phyloP scores from a whole-genome alignment of 78 protist genomes.

The Cyanophora paradoxa region DNA sequence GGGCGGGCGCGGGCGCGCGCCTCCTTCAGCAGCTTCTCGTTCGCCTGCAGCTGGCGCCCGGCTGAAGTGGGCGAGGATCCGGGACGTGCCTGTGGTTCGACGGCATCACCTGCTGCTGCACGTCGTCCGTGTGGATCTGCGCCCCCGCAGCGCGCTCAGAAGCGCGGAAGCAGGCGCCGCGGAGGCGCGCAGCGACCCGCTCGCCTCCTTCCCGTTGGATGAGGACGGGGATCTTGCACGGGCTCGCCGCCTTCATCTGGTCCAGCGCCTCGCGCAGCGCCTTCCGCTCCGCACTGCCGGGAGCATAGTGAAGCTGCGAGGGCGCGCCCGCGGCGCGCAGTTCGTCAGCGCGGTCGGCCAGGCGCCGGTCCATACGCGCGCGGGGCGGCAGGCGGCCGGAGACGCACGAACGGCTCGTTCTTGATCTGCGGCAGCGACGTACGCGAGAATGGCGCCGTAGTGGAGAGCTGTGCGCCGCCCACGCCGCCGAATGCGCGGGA shows the following conservation, averaged over 20 bases:
- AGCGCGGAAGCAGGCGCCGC: no score
- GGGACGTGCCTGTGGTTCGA: constrained; percentile 2
- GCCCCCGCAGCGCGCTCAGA: background rate
- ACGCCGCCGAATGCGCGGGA: no score
- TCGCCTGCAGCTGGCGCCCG: no score
- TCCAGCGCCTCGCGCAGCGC: background rate
- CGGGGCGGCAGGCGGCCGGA: no score
- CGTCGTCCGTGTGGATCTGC: constrained; percentile 18
- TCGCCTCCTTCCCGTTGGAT: constrained; percentile 39
- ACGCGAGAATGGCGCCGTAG: no score
- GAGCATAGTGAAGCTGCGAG: constrained; percentile 32
- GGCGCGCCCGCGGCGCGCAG: no score
- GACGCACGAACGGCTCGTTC: constrained; percentile 14
- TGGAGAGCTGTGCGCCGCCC: no score
- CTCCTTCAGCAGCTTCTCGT: constrained; percentile 23
- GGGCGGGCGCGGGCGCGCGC: background rate
- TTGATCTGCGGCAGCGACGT: background rate
- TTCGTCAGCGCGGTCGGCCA: no score
- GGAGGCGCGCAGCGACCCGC: no score
- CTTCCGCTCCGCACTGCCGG: constrained; percentile 28
- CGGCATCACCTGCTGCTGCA: constrained; percentile 14
- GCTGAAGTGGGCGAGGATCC: background rate
- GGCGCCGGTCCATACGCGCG: no score
- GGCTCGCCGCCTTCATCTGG: background rate
- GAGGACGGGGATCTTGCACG: constrained; percentile 28